A percentile compares a stretch with the other conserved stretches of the same genome.
Conservation (phyloP, 164 flowering plant genomes). For the Nymphaea colorata region DNA sequence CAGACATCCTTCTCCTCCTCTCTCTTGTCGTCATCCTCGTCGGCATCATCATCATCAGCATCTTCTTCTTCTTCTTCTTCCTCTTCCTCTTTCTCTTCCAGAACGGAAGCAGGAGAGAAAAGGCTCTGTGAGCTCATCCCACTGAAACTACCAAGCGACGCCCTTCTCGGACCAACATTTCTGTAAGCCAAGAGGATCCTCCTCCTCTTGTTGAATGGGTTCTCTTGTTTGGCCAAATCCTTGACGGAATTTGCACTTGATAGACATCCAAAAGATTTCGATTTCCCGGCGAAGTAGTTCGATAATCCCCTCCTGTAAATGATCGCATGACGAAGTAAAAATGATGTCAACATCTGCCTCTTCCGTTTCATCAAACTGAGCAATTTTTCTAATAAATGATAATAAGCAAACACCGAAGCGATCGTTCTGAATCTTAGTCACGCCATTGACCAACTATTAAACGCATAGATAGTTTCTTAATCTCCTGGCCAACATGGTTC, state of each 20-base stretch:
- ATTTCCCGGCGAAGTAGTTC: constrained; percentile 28
- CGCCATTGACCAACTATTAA: too few relatives aligned
- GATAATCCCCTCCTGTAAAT: constrained; percentile 38
- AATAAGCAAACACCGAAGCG: too few relatives aligned
- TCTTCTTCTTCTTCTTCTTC: constrained; percentile 6
- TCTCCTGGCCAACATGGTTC: too few relatives aligned
- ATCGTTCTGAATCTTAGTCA: too few relatives aligned
- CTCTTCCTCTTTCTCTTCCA: background rate
- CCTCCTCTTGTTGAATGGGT: constrained; percentile 43
- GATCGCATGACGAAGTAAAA: background rate
- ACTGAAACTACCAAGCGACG: constrained; percentile 13
- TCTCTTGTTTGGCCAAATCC: constrained; percentile 32
- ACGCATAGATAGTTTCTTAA: too few relatives aligned
- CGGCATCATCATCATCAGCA: background rate
- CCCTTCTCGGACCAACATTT: constrained; percentile 10
- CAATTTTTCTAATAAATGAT: too few relatives aligned
- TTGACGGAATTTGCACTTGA: constrained; percentile 16
- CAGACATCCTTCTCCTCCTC: background rate
- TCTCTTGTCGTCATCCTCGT: background rate
- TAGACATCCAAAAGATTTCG: constrained; percentile 36
- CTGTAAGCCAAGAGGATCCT: constrained; percentile 23
- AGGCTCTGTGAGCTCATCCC: background rate
- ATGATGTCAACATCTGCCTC: background rate
- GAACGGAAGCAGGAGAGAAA: background rate
- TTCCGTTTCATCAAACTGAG: too few relatives aligned